Base-by-base conservation (phyloP, 768 basidiomycete genomes). In the Naganishia onofrii region DNA sequence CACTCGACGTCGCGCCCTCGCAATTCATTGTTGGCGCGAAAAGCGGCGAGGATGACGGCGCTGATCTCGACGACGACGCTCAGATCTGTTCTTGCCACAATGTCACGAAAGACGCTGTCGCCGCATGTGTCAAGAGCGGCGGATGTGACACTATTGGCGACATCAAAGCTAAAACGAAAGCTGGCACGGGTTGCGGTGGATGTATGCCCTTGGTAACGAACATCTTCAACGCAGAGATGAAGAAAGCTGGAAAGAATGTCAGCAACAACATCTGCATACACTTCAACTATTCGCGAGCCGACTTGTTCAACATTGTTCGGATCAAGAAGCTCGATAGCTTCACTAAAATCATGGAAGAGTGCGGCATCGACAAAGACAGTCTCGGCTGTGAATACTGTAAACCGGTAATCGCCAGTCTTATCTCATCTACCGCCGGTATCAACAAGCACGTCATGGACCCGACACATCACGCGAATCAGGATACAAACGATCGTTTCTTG, bases 61-160 rank as follows among this genome's bases (percentile, higher is more conserved):
- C 83, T 9, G 89, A 89, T 68, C 83, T 90, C 10, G 88, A 89
- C 66, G 88, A 89, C 68, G 88, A 89, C 71, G 84, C 87, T 0
- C 88, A 89, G 76, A 84, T 90, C 56, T 90, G 90, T 79, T 86
- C 85, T 36, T 90, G 89, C 70, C 87, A 90, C 75, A 89, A 89
- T 74, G 86, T 90, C 52, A 78, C 83, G 3, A 91, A 91, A 78
- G 86, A 85, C 12, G 83, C 79, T 13, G 84, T 90, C 28, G 81
- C 77, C 0, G 79, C 82, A 67, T 86, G 85, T 67, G 82, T 89
- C 68, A 82, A 83, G 73, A 81, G 82, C 0, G 88, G 87, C 1
- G 75, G 81, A 0, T 75, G 73, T 26, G 84, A 84, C 56, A 82
- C 79, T 8, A 75, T 90, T n/a, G 82, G 76, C 3, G 85, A 84